These are phyloP conservation scores for Acorus gramineus DNA, from an alignment of 106 monocot genomes.

Conservation along the genomic window DNA sequence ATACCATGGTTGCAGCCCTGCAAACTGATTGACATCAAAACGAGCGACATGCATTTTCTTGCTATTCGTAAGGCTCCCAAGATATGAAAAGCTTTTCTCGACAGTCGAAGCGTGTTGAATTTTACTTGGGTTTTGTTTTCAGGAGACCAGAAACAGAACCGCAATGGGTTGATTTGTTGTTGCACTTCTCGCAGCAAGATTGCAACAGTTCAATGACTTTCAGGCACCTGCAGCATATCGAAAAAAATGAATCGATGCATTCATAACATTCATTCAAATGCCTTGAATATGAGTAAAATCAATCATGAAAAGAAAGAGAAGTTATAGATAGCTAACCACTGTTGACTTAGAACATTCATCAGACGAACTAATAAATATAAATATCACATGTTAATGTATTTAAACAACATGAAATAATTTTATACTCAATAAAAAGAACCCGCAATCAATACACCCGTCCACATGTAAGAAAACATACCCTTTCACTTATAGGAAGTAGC, in stretches of 20 bases:
- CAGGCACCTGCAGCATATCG: constrained; percentile 45
- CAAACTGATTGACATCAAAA: too few species aligned
- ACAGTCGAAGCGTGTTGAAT: neutral
- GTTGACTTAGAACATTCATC: too few species aligned
- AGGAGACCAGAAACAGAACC: constrained; percentile 73
- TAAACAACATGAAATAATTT: too few species aligned
- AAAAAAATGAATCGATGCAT: neutral
- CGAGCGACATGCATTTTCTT: neutral
- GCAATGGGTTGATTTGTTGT: constrained; percentile 87
- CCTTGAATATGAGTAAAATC: neutral
- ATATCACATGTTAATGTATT: too few species aligned
- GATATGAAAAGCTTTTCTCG: neutral
- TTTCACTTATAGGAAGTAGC: too few species aligned
- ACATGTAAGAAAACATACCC: too few species aligned
- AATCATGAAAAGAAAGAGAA: neutral
- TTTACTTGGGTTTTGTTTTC: constrained; percentile 41
- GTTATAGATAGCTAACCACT: too few species aligned
- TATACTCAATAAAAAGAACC: too few species aligned
- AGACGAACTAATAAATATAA: too few species aligned
- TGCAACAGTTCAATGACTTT: constrained; percentile 72
- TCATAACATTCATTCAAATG: too few species aligned
- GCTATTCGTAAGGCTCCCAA: constrained; percentile 3
- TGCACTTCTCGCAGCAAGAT: constrained; percentile 75
- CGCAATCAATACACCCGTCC: too few species aligned
- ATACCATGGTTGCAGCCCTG: too few species aligned